A percentile compares a stretch with the other conserved stretches of the same genome.
Conservation (phyloP, 225 moss, liverwort and hornwort genomes). For the Straminergon stramineum region DNA sequence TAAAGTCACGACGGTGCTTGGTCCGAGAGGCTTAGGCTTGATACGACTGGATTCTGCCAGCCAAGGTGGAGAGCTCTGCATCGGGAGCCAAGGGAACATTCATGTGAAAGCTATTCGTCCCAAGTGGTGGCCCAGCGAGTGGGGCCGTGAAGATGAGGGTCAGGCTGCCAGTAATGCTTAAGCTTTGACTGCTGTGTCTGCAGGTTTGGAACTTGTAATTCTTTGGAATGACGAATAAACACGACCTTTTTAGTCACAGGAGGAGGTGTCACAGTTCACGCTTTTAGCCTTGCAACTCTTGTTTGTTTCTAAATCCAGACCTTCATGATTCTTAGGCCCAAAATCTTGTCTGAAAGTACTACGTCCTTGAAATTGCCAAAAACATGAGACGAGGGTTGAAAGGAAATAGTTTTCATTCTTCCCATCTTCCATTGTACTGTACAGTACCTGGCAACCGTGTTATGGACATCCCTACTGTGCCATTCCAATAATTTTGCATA, state of each 20-base stretch:
- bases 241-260: background rate
- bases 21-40: slow-evolving; percentile 77
- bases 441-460: too few species aligned
- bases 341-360: background rate
- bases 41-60: slow-evolving; percentile 52
- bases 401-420: background rate
- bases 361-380: background rate
- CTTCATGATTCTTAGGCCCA: background rate
- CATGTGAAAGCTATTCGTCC: slow-evolving; percentile 58
- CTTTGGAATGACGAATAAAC: background rate
- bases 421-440: background rate
- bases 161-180: slow-evolving; percentile 36
- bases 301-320: background rate
- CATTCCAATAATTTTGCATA: too few species aligned
- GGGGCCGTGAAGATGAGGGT: slow-evolving; percentile 59
- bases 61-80: slow-evolving; percentile 34
- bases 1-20: slow-evolving; percentile 76
- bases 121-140: slow-evolving; percentile 85
- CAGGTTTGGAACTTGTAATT: background rate
- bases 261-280: background rate
- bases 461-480: too few species aligned
- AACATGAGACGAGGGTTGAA: too few species aligned
- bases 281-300: background rate
- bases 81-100: slow-evolving; percentile 37
- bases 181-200: too few species aligned